Evolutionary conservation across 2,329 filamentous ascomycete species (phyloP).

Genomic region (Diaporthe citri): DNA sequence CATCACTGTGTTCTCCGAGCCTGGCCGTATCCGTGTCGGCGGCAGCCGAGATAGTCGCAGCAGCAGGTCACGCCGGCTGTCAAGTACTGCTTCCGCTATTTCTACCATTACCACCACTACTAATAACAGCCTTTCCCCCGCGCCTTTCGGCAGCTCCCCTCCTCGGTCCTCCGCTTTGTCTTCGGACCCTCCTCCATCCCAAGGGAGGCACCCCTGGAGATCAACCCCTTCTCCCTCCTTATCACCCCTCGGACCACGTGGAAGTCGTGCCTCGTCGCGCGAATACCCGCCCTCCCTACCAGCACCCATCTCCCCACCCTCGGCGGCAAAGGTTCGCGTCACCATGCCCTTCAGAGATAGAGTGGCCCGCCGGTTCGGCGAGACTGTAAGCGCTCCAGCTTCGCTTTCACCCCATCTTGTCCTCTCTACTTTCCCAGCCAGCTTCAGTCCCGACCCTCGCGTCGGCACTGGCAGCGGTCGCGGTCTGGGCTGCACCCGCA

Average conservation of each 20-base stretch:
- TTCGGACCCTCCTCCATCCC: conserved; percentile 8
- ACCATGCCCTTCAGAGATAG: conserved; percentile 49
- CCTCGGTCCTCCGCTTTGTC: neutral
- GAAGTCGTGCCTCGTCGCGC: conserved; percentile 4
- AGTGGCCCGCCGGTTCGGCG: conserved; percentile 62
- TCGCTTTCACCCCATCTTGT: conserved; percentile 42
- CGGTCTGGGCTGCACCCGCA: conserved; percentile 31
- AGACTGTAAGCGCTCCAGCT: conserved; percentile 54
- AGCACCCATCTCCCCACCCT: neutral
- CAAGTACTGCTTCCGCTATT: neutral
- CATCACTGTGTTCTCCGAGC: conserved; percentile 25
- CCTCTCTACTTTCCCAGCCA: conserved; percentile 36
- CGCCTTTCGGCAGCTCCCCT: neutral
- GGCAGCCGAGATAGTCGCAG: neutral
- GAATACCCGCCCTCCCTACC: neutral
- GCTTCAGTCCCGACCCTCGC: conserved; percentile 15
- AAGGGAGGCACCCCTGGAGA: neutral
- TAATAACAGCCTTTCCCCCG: neutral
- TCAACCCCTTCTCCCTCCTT: neutral
- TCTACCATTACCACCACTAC: neutral
- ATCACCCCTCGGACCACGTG: conserved; percentile 7
- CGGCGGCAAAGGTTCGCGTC: conserved; percentile 12
- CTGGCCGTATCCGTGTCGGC: neutral
- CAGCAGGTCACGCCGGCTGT: neutral
- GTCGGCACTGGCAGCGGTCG: conserved; percentile 26